These are phyloP conservation scores for Glonium stellatum DNA, from an alignment of 495 filamentous ascomycete genomes.

Conservation along the genomic window DNA sequence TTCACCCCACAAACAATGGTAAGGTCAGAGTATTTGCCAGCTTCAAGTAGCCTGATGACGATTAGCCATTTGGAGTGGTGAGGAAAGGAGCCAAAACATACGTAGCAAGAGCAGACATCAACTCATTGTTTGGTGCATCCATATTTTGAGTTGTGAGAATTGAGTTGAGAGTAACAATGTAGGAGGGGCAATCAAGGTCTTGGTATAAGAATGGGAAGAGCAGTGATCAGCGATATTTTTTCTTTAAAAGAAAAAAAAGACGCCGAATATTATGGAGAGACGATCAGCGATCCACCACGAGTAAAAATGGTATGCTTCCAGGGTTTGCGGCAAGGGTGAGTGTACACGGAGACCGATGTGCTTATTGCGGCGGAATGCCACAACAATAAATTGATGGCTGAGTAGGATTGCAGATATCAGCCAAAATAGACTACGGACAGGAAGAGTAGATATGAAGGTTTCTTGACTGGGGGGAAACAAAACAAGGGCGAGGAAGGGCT, in stretches of 20 bases:
- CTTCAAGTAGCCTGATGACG: constrained; percentile 29
- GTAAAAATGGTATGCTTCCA: too few relatives aligned
- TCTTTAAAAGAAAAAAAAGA: neutral
- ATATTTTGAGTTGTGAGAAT: neutral
- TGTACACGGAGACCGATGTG: constrained; percentile 1
- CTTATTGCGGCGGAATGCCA: neutral
- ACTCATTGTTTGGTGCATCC: constrained; percentile 26
- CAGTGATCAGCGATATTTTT: too few relatives aligned
- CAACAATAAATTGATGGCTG: neutral
- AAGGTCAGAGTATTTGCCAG: constrained; percentile 39
- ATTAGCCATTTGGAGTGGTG: constrained; percentile 15
- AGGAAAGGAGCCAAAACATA: constrained; percentile 23
- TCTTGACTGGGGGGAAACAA: neutral
- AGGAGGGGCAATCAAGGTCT: neutral
- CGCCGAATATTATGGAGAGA: neutral
- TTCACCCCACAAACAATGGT: constrained; percentile 35
- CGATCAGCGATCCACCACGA: neutral
- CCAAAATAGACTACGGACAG: neutral
- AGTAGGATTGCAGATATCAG: neutral
- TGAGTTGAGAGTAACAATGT: neutral
- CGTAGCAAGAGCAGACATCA: constrained; percentile 36
- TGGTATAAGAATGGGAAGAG: neutral
- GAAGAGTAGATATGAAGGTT: neutral
- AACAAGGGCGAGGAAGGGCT: constrained; percentile 10
- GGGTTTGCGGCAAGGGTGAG: neutral